Conservation (phyloP, 2,329 filamentous ascomycete genomes). For the Lecanicillium sp. region DNA sequence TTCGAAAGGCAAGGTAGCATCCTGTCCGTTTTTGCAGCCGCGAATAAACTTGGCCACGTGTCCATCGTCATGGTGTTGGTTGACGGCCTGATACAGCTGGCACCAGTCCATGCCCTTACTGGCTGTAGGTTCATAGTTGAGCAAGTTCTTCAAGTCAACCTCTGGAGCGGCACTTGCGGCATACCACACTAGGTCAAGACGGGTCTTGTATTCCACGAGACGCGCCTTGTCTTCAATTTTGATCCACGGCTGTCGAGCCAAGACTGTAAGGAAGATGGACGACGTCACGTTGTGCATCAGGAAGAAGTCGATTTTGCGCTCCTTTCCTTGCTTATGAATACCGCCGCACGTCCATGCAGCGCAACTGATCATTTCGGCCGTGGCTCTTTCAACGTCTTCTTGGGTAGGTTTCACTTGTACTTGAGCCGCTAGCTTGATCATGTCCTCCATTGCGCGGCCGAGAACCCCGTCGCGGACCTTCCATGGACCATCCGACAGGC, state of each 20-base stretch:
- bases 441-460: slow-evolving; percentile 43
- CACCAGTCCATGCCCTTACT: slow-evolving; percentile 18
- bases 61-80: slow-evolving; percentile 21
- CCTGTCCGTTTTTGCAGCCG: slow-evolving; percentile 22
- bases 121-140: slow-evolving; percentile 9
- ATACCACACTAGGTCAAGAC: slow-evolving; percentile 56
- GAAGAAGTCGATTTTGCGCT: slow-evolving; percentile 61
- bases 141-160: slow-evolving; percentile 14
- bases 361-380: slow-evolving; percentile 22
- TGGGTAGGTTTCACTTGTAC: slow-evolving; percentile 27
- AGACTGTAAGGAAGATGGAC: slow-evolving; percentile 21
- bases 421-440: slow-evolving; percentile 46
- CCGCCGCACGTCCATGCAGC: slow-evolving; percentile 16
- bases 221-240: slow-evolving; percentile 36
- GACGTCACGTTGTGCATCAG: slow-evolving; percentile 24
- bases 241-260: slow-evolving; percentile 23
- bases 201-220: slow-evolving; percentile 58
- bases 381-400: slow-evolving; percentile 30
- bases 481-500: no score
- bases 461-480: slow-evolving; percentile 60
- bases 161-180: slow-evolving; percentile 43
- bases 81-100: slow-evolving; percentile 16
- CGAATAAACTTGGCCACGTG: slow-evolving; percentile 26
- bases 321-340: slow-evolving; percentile 44
- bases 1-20: slow-evolving; percentile 12